Conservation (phyloP, 495 filamentous ascomycete genomes). For the Daldinia concentrica region DNA sequence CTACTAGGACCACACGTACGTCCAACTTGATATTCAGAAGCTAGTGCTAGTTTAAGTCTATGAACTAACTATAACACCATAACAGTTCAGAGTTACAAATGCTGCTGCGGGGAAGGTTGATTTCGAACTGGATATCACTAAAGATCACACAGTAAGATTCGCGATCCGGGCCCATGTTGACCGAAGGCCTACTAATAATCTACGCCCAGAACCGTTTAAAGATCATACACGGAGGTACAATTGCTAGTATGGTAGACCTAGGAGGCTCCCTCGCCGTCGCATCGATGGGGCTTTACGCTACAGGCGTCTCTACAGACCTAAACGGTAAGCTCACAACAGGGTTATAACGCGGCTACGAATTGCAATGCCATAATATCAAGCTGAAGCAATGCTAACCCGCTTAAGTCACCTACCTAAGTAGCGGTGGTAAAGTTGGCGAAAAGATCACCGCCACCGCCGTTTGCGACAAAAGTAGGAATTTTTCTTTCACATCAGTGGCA, state of each 20-base stretch:
- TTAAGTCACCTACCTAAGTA: constrained; percentile 87
- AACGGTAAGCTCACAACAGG: constrained; percentile 67
- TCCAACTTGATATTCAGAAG: background rate
- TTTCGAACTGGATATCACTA: constrained; percentile 85
- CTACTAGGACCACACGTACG: constrained; percentile 57
- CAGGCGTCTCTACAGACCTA: constrained; percentile 91
- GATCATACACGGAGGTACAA: constrained; percentile 93
- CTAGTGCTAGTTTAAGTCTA: background rate
- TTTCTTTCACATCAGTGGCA: background rate
- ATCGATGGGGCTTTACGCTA: constrained; percentile 85
- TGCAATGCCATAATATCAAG: no score
- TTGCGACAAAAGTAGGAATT: constrained; percentile 83
- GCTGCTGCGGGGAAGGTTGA: constrained; percentile 82
- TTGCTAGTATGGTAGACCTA: constrained; percentile 94
- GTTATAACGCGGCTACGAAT: no score
- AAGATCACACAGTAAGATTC: constrained; percentile 81
- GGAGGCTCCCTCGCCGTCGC: constrained; percentile 94
- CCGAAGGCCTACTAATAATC: constrained; percentile 6
- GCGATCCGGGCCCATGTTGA: background rate
- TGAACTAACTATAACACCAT: no score
- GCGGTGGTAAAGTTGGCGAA: constrained; percentile 85
- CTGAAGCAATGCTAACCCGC: constrained; percentile 10
- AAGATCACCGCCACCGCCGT: constrained; percentile 71
- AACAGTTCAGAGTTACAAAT: constrained; percentile 76
- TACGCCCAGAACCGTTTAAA: constrained; percentile 78